phyloP scores from a whole-genome alignment of 805 yeast genomes.

The Suhomyces canberraensis region DNA sequence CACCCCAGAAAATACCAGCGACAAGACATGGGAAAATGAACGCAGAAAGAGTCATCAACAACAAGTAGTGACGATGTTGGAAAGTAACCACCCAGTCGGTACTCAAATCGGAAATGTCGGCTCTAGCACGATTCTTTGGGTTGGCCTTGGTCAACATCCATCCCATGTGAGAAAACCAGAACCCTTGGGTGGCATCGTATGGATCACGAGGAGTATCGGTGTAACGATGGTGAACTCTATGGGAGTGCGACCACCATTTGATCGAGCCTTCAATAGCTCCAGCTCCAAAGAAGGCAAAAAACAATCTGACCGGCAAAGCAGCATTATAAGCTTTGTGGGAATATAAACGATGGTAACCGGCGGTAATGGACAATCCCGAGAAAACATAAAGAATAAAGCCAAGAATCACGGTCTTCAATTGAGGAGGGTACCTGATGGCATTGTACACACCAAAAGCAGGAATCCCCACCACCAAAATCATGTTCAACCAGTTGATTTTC shows the following conservation, averaged over 20 bases:
- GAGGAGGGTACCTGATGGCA: conserved; percentile 48
- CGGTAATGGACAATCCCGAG: conserved; percentile 76
- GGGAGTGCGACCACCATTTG: conserved; percentile 88
- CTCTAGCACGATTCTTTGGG: conserved; percentile 78
- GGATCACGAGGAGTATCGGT: conserved; percentile 84
- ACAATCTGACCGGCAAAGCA: conserved; percentile 54
- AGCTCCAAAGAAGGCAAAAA: conserved; percentile 76
- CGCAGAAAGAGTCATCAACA: conserved; percentile 57
- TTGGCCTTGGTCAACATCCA: conserved; percentile 83
- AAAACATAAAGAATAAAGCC: conserved; percentile 51
- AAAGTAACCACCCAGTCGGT: conserved; percentile 75
- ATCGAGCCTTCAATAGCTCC: conserved; percentile 82
- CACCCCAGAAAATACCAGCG: conserved; percentile 28
- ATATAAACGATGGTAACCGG: conserved; percentile 80
- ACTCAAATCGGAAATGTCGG: conserved; percentile 74
- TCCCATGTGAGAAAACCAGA: conserved; percentile 82
- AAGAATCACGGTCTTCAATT: conserved; percentile 49
- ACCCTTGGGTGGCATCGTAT: conserved; percentile 79
- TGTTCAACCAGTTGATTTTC: conserved; percentile 77
- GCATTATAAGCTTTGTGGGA: conserved; percentile 74
- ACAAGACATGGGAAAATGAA: conserved; percentile 58
- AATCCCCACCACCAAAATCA: conserved; percentile 57
- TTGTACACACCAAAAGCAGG: conserved; percentile 54
- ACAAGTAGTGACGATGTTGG: conserved; percentile 76
- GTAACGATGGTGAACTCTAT: conserved; percentile 82